Percentiles rank a stretch among this genome's conserved stretches.
Conservation (phyloP, 805 yeast species). For the Kodamaea sagamina region DNA sequence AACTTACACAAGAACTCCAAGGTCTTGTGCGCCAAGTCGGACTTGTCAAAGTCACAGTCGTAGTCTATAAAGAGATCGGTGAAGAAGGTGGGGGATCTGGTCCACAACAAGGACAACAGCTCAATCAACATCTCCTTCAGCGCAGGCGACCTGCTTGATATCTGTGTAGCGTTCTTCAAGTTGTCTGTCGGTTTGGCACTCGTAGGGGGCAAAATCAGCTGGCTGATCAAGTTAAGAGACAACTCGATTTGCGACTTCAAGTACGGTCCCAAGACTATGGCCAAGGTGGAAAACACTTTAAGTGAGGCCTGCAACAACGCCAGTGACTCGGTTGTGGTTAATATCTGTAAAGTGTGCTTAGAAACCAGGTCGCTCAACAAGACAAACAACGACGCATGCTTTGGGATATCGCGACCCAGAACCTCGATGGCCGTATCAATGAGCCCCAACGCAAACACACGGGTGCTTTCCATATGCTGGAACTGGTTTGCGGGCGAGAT, state of each 20-base stretch:
- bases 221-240: slow-evolving; percentile 62
- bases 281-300: slow-evolving; percentile 70
- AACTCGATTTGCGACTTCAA: slow-evolving; percentile 82
- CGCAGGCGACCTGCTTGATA: slow-evolving; percentile 30
- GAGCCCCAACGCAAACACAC: slow-evolving; percentile 77
- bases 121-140: slow-evolving; percentile 84
- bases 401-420: slow-evolving; percentile 60
- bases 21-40: slow-evolving; percentile 69
- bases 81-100: slow-evolving; percentile 75
- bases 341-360: slow-evolving; percentile 77
- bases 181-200: slow-evolving; percentile 24
- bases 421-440: slow-evolving; percentile 81
- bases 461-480: slow-evolving; percentile 83
- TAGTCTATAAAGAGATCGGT: slow-evolving; percentile 75
- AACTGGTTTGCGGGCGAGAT: slow-evolving; percentile 79
- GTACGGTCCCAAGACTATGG: slow-evolving; percentile 62
- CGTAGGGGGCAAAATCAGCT: slow-evolving; percentile 48
- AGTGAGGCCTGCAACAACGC: slow-evolving; percentile 73
- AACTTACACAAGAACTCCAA: slow-evolving; percentile 72
- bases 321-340: slow-evolving; percentile 73
- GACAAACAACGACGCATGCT: slow-evolving; percentile 64
- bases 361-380: slow-evolving; percentile 80
- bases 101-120: slow-evolving; percentile 78
- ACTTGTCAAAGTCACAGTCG: slow-evolving; percentile 88
- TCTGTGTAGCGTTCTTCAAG: slow-evolving; percentile 16